Evolutionary conservation across 805 yeast species (phyloP), one percentile per base, ranked within the genome.

Genomic region (Candida orba): DNA sequence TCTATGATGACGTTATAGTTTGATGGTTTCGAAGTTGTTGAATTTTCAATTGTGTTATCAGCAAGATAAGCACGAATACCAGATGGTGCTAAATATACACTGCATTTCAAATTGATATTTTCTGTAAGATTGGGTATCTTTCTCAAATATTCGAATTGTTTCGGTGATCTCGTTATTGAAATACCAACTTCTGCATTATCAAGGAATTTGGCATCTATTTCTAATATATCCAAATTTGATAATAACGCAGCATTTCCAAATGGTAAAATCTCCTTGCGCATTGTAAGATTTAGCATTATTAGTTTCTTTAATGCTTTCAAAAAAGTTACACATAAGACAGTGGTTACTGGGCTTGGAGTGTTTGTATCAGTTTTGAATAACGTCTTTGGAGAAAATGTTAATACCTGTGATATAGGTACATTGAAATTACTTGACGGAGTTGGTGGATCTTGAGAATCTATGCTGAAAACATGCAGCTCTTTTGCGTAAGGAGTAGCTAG

Each of bases 81-180:
- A 9, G 79, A 72, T 1, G 83, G 83, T 15, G 74, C 75, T 27
- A 78, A 47, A 48, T 76, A 76, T 2, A 76, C 48, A 1, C 73
- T 76, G 52, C 63, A 63, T 8, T 57, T 57, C 18, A 51, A 50
- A 43, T 65, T 58, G 39, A 56, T 20, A 4, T 42, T 41, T 6
- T 24, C 37, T 24, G 49, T 47, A 2, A 57, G 12, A 15, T n/a
- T 14, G 6, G 42, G 14, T 2, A 52, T 34, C 6, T 48, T 38
- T 0, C 66, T 57, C 20, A 75, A 47, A 34, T 62, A 67, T 0
- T 59, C 47, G 30, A 76, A 49, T 2, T 25, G 38, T 27, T 52
- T 56, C 24, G 65, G 56, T 8, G 58, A 43, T 43, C 58, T 66
- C 6, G 62, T 50, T 6, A 67, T 58, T 4, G 71, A 63, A 1